Evolutionary conservation across 176 grass and related monocot genomes (phyloP).

Genomic region (Zizania latifolia): DNA sequence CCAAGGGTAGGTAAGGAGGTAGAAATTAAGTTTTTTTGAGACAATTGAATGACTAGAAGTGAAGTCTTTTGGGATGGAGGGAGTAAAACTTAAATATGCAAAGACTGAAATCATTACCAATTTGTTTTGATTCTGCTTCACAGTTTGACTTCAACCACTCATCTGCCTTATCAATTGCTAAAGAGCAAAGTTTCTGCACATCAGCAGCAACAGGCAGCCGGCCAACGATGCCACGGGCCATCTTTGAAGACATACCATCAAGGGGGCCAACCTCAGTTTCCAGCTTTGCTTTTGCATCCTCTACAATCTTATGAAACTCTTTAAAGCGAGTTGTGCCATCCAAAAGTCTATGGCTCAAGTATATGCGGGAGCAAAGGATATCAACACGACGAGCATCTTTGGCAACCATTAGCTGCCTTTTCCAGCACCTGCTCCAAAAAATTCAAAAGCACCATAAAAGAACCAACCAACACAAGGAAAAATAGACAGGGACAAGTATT

Average conservation of each 20-base stretch:
- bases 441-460: constrained; percentile 25
- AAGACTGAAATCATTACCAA: constrained; percentile 36
- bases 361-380: constrained; percentile 85
- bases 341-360: constrained; percentile 73
- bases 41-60: no score
- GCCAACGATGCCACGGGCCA: constrained; percentile 75
- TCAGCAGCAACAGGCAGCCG: constrained; percentile 66
- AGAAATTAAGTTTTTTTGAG: no score
- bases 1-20: no score
- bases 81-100: background rate
- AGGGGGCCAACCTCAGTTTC: constrained; percentile 81
- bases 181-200: constrained; percentile 78
- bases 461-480: background rate
- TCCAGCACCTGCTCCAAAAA: constrained; percentile 72
- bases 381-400: constrained; percentile 96
- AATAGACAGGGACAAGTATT: background rate
- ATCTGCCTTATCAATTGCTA: constrained; percentile 72
- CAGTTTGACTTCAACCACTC: constrained; percentile 49
- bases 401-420: constrained; percentile 77
- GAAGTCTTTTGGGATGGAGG: no score
- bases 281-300: constrained; percentile 64
- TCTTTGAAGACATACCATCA: constrained; percentile 63
- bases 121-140: constrained; percentile 46
- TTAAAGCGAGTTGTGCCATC: constrained; percentile 72
- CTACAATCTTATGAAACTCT: constrained; percentile 69